Evolutionary conservation across 257 asterid species (phyloP), one percentile per base, ranked within the genome.

Genomic region (Oldenlandia corymbosa): DNA sequence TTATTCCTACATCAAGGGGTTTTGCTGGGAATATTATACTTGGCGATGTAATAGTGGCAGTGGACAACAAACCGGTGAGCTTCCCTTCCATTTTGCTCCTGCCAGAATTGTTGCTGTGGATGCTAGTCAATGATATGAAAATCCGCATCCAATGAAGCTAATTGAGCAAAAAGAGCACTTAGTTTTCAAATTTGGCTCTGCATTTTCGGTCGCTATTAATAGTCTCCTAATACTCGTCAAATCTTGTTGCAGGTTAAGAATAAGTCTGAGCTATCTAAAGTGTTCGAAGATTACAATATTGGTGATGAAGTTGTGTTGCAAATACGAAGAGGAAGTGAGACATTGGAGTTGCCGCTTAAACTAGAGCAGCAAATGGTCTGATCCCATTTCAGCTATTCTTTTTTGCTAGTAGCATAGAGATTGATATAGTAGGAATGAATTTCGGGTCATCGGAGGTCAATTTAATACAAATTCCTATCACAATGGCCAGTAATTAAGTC

Each of bases 11-110:
- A 6, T 79, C 89, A 54, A 81, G 97, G 80, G 97, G 97, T 61
- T 88, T 90, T 61, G 93, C 96, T 69, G 97, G 97, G 58, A 90
- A 84, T 34, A 88, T 90, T 48, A 75, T 88, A 20, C 93, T 90
- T 10, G 97, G 97, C 28, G 97, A 90, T 74, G 72, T 88, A 66
- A 85, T 90, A 46, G 68, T 84, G 76, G 91, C 93, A 6, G 95
- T 90, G 65, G 82, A 90, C 74, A 68, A 66, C 67, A 85, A 82
- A 76, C 84, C 86, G 58, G 95, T 88, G 77, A 81, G 93, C 73
- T 18, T n/a, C 67, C 45, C 24, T n/a, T 23, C 37, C 31, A 30
- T 1, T 1, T 13, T 60, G 24, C 48, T 30, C 52, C 17, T 23
- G 12, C 66, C 43, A 16, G 7, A 5, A 58, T 16, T 7, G 21